Base-by-base conservation (phyloP, 805 yeast species). In the Sporopachydermia quercuum region DNA sequence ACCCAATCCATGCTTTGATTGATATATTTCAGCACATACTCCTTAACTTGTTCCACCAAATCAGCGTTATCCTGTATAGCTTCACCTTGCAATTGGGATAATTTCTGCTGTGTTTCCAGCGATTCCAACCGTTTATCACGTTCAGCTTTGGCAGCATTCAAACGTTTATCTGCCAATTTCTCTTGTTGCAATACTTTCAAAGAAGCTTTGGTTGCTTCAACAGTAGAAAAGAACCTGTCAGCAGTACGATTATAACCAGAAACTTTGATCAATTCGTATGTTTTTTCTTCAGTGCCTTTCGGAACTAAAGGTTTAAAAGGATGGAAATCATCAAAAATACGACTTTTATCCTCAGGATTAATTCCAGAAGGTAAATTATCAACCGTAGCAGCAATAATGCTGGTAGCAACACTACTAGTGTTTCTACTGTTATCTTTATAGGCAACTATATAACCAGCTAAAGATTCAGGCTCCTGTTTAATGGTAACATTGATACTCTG, bases 1-100 rank as follows among this genome's bases (percentile, higher is more conserved):
- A 72, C 71, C 98, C 98, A 89, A 54, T 89, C 96, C 84, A 85
- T 83, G 46, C 83, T 87, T 52, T 83, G 91, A 41, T 78, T 76
- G 3, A 86, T 45, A 40, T 85, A 59, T 1, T 64, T 61, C 43
- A 77, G 79, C 3, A 89, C 81, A 2, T 81, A 77, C 4, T 53
- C 56, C 43, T 72, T 78, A 37, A 91, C 85, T 14, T 72, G 71
- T 38, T 80, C 91, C 3, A 87, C 85, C 17, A 72, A 48, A 18
- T 74, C 75, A 3, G 89, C 79, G 53, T 80, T 67, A 30, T 68
- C 61, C 44, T 82, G 78, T 18, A 89, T 76, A 3, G 80, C 61
- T 45, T 75, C 78, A 6, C 94, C 97, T 47, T 77, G 81, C 41
- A 63, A 62, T 45, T 69, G 71, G 49, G 82, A 82, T 1, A 66